Evolutionary conservation across 73 alveolate species (phyloP), one percentile per base, ranked within the genome.

Genomic region (Paraurostyla sp.): DNA sequence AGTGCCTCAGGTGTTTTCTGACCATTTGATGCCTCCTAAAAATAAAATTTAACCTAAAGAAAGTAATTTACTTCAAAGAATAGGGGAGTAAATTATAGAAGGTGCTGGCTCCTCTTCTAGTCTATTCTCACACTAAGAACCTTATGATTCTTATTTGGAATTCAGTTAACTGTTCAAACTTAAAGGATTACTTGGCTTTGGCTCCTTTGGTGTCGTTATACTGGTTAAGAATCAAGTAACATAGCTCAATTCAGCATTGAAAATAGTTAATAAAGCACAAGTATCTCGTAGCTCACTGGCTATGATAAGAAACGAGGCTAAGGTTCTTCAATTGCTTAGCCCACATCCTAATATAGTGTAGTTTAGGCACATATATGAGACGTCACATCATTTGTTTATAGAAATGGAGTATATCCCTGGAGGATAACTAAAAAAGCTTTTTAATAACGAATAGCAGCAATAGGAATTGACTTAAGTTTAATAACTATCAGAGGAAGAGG

Each of bases 191-290:
- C 33, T 78, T 9, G 89, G 89, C 18, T 36, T 42, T 40, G 89
- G 89, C 0, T 35, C 89, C 2, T 78, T 51, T 54, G 89, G 89
- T 0, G 89, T 78, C 2, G 89, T 78, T 3, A 23, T 78, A 32
- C 33, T 78, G 6, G 89, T 54, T 16, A 30, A 23, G 33, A 78
- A 78, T 54, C 6, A 23, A 13, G 3, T 15, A 51, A 7, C 58
- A 1, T 16, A 52, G 6, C 43, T 51, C 29, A 3, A 36, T 13
- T 78, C 89, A 42, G 89, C 89, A 2, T 38, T 78, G 29, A 78
- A 78, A 33, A 78, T 78, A 3, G 52, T 78, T 6, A 78, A 78
- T 54, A 78, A 78, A 27, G 18, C 45, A n/a, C 27, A 54, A 36
- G 27, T 51, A 20, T 51, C 89, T 4, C 11, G 22, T 0, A 9